Conservation (phyloP, 345 rosid genomes). For the Murraya paniculata region DNA sequence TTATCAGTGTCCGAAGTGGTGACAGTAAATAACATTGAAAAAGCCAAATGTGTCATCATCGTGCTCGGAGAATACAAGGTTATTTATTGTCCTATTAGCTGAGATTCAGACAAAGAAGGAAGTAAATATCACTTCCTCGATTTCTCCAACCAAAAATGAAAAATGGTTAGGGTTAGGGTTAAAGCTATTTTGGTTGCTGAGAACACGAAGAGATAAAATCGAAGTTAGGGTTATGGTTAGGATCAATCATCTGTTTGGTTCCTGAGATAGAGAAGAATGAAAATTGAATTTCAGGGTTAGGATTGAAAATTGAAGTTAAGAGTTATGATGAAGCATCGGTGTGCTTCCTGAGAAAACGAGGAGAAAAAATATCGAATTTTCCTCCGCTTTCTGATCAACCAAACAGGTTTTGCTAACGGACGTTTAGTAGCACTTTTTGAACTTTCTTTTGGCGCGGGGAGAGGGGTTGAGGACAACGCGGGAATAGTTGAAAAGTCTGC, state of each 20-base stretch:
- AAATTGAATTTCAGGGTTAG: neutral
- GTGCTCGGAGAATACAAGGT: constrained; percentile 21
- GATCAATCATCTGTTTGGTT: neutral
- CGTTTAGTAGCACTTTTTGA: neutral
- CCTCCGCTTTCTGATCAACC: constrained; percentile 11
- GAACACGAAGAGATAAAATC: constrained; percentile 2
- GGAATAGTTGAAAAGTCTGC: neutral
- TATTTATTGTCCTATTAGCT: neutral
- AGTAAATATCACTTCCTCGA: constrained; percentile 13
- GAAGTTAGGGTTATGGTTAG: neutral
- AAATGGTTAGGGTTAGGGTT: neutral
- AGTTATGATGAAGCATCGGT: neutral
- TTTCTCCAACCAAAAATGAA: constrained; percentile 17
- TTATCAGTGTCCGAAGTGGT: constrained; percentile 1
- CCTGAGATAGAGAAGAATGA: neutral
- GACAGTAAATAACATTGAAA: constrained; percentile 3
- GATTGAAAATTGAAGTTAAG: neutral
- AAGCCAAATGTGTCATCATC: constrained; percentile 24
- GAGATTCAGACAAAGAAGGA: neutral
- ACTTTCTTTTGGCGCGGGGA: constrained; percentile 5
- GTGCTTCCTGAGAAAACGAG: constrained; percentile 20
- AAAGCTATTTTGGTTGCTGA: constrained; percentile 11
- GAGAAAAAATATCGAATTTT: neutral
- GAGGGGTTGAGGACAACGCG: neutral
- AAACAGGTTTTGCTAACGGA: constrained; percentile 9